Conservation (phyloP, 371 early-diverging fungal genomes). For the Zychaea mexicana region DNA sequence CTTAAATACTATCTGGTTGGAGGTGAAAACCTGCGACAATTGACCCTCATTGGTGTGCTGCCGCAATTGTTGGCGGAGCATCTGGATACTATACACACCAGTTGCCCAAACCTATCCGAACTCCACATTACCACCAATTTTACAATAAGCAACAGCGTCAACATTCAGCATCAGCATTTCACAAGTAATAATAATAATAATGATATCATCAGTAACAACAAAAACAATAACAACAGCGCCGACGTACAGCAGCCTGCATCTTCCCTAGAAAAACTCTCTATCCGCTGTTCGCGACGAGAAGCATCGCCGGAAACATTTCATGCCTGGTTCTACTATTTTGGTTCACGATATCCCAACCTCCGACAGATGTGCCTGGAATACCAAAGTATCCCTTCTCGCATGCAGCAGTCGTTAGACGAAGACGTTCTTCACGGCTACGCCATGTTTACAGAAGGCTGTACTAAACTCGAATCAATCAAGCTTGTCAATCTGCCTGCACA, state of each 20-base stretch:
- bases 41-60: neutral
- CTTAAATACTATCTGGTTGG: neutral
- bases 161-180: neutral
- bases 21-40: neutral
- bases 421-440: neutral
- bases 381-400: neutral
- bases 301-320: neutral
- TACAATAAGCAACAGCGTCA: neutral
- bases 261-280: neutral
- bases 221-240: neutral
- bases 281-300: neutral
- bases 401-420: neutral
- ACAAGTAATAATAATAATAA: too few relatives aligned
- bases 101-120: neutral
- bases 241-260: neutral
- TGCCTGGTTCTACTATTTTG: neutral
- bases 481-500: neutral
- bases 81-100: neutral
- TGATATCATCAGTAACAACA: too few relatives aligned
- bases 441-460: neutral
- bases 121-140: neutral
- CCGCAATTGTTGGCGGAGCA: neutral
- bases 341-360: neutral
- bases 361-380: neutral
- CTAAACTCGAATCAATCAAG: neutral